A percentile compares a stretch with the other conserved stretches of the same genome.
These are phyloP conservation scores for Alternaria consortialis DNA, from an alignment of 2,329 filamentous ascomycete genomes.

Conservation along the genomic window DNA sequence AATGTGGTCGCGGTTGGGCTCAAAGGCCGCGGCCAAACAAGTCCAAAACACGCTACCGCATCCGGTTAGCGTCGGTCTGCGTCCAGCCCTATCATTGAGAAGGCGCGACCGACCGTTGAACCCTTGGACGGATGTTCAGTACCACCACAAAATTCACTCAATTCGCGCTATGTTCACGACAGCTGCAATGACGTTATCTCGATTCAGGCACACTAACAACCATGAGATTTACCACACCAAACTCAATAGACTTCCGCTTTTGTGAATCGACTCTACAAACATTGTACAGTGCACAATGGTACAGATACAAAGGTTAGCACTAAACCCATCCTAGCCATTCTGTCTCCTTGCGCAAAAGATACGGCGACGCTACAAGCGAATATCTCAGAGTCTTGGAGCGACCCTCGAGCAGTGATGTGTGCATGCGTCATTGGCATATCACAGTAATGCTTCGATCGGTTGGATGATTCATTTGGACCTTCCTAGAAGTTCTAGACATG, in stretches of 20 bases:
- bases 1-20: slow-evolving; percentile 15
- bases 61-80: slow-evolving; percentile 17
- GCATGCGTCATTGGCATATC: background rate
- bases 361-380: background rate
- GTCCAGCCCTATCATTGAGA: background rate
- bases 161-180: background rate
- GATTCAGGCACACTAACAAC: background rate
- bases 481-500: background rate
- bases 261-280: background rate
- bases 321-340: background rate
- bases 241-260: background rate
- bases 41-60: slow-evolving; percentile 28
- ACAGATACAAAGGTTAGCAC: background rate
- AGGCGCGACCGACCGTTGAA: background rate
- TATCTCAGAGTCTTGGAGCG: no score
- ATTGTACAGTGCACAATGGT: background rate
- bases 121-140: background rate
- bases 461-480: background rate
- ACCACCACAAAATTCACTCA: background rate
- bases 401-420: background rate
- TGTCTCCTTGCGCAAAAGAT: background rate
- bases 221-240: background rate
- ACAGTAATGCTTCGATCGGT: background rate
- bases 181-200: no score
- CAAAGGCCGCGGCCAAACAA: slow-evolving; percentile 27